Evolutionary conservation across 441 rosid genomes (phyloP).

Genomic region (Pelargonium myrrhifolium): DNA sequence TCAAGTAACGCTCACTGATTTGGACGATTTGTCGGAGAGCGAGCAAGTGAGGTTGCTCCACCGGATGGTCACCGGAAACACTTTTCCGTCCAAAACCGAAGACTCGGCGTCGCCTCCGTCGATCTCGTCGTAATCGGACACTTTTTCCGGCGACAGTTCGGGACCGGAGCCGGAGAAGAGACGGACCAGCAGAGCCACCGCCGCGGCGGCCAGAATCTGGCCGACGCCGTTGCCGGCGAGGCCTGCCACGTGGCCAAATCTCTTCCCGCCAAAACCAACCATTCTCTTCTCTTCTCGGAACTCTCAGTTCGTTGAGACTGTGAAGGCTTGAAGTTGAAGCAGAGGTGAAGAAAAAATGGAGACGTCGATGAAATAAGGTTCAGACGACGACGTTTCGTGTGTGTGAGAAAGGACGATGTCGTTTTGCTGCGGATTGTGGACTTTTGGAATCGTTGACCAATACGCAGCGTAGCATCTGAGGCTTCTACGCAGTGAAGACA

Average conservation of each 20-base stretch:
- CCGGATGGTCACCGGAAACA: constrained; percentile 63
- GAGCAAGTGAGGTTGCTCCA: constrained; percentile 84
- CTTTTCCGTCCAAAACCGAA: constrained; percentile 31
- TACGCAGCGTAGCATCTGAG: neutral
- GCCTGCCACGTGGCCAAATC: constrained; percentile 42
- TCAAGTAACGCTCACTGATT: no score
- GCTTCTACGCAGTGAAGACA: constrained; percentile 1
- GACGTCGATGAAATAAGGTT: neutral
- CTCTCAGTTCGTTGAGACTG: neutral
- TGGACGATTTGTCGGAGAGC: constrained; percentile 61
- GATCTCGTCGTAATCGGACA: constrained; percentile 16
- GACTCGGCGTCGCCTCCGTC: constrained; percentile 31
- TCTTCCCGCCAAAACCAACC: constrained; percentile 68
- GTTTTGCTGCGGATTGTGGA: no score
- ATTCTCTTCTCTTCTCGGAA: neutral
- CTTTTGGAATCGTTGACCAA: neutral
- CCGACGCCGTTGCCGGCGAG: constrained; percentile 69
- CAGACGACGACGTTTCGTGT: neutral
- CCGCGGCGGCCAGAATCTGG: constrained; percentile 58
- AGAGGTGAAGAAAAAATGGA: neutral
- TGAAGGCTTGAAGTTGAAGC: neutral
- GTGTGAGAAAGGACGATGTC: no score
- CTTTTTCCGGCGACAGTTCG: constrained; percentile 42
- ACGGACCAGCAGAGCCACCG: constrained; percentile 60
- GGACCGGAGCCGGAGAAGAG: constrained; percentile 63